These are phyloP conservation scores for Fraxinus quadrangulata DNA, from an alignment of 257 asterid species.

Conservation along the genomic window DNA sequence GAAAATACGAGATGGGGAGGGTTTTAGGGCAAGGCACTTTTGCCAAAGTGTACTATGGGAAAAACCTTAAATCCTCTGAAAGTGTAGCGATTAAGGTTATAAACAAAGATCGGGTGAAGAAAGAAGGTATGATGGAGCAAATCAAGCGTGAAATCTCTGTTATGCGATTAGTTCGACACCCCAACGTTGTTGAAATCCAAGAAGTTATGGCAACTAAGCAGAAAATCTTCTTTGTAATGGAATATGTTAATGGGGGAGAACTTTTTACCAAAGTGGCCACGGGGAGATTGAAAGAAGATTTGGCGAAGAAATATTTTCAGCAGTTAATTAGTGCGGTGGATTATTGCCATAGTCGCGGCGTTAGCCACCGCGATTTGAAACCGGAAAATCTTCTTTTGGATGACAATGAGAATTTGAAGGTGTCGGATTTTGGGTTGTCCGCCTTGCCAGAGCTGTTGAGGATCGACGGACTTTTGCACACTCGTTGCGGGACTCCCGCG, in stretches of 20 bases:
- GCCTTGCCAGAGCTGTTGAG: constrained; percentile 68
- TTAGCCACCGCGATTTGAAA: constrained; percentile 69
- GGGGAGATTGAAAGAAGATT: constrained; percentile 58
- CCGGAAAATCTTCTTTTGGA: constrained; percentile 79
- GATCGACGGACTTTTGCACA: constrained; percentile 73
- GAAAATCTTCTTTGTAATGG: constrained; percentile 76
- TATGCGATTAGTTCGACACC: constrained; percentile 75
- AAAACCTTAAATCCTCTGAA: constrained; percentile 54
- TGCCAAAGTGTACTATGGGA: constrained; percentile 71
- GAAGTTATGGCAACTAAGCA: constrained; percentile 85
- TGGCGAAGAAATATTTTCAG: constrained; percentile 67
- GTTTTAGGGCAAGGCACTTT: constrained; percentile 78
- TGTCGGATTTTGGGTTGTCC: constrained; percentile 81
- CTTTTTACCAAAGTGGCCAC: constrained; percentile 57
- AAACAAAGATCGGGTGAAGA: constrained; percentile 59
- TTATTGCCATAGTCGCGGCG: constrained; percentile 89
- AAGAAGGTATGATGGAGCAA: constrained; percentile 61
- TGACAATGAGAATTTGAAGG: constrained; percentile 62
- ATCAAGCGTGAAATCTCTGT: constrained; percentile 73
- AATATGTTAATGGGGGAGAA: constrained; percentile 76
- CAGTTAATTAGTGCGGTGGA: constrained; percentile 79
- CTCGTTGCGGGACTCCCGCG: constrained; percentile 86
- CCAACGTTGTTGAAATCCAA: constrained; percentile 70
- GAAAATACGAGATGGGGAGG: constrained; percentile 78
- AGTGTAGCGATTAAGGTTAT: constrained; percentile 78